Conservation (phyloP, 441 rosid genomes). For the Croton setiger region DNA sequence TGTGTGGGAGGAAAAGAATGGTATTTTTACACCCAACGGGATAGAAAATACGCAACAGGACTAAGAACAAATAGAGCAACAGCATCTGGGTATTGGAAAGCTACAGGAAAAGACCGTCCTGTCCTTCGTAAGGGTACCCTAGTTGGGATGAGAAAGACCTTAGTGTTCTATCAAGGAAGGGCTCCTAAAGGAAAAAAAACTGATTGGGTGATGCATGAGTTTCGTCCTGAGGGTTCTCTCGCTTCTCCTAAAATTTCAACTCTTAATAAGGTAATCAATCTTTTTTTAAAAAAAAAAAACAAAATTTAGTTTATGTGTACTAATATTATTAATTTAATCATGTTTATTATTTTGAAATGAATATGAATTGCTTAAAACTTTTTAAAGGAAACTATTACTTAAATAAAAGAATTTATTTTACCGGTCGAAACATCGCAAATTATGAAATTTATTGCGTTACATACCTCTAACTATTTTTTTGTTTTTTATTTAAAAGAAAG, state of each 20-base stretch:
- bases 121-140: conserved; percentile 36
- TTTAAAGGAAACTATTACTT: too few relatives aligned
- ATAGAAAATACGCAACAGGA: conserved; percentile 64
- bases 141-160: conserved; percentile 64
- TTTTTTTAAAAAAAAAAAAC: not conserved
- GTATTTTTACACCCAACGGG: conserved; percentile 61
- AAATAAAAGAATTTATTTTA: too few relatives aligned
- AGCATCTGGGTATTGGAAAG: conserved; percentile 56
- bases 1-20: conserved; percentile 58
- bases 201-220: conserved; percentile 73
- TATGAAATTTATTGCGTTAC: too few relatives aligned
- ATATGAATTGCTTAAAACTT: too few relatives aligned
- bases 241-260: conserved; percentile 30
- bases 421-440: too few relatives aligned
- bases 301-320: too few relatives aligned
- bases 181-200: conserved; percentile 61
- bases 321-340: too few relatives aligned
- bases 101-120: conserved; percentile 53
- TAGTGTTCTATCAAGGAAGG: conserved; percentile 62
- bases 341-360: too few relatives aligned
- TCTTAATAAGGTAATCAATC: conserved; percentile 36
- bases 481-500: too few relatives aligned
- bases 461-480: too few relatives aligned
- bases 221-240: conserved; percentile 39
- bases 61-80: conserved; percentile 56